phyloP scores from a whole-genome alignment of 257 asterid species.

The Solanum medicagineum region DNA sequence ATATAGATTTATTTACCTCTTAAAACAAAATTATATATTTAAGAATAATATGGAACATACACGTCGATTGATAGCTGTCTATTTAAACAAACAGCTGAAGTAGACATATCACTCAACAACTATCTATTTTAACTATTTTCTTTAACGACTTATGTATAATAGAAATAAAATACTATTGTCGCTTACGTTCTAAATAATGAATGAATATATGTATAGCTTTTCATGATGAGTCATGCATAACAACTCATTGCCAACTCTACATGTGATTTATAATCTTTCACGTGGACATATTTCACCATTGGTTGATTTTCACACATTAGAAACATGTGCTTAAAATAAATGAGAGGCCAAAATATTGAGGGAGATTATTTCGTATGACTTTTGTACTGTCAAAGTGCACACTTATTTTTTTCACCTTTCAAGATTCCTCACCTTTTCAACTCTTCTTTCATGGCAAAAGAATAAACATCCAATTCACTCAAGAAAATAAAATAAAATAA shows the following conservation, averaged over 20 bases:
- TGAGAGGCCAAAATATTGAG: background rate
- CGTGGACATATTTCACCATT: background rate
- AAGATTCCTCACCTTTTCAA: background rate
- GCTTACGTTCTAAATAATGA: background rate
- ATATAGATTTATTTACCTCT: background rate
- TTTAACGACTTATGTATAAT: too few species aligned
- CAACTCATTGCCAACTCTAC: constrained; percentile 16
- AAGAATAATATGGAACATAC: background rate
- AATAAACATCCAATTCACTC: too few species aligned
- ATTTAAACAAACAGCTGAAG: too few species aligned
- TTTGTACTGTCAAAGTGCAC: constrained; percentile 5
- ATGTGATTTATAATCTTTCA: constrained; percentile 19
- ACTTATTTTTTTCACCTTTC: background rate
- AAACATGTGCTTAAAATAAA: constrained; percentile 21
- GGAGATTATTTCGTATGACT: constrained; percentile 3
- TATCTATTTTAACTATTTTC: too few species aligned
- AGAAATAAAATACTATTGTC: background rate
- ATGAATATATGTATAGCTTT: background rate
- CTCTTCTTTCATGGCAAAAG: too few species aligned
- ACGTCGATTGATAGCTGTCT: too few species aligned
- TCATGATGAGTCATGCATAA: background rate
- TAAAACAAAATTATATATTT: background rate
- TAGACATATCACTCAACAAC: too few species aligned
- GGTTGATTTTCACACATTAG: background rate
- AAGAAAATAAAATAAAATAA: too few species aligned